Percentiles rank a stretch among this genome's conserved stretches.
Conservation (phyloP, 345 rosid species). For the Aquilaria sinensis region DNA sequence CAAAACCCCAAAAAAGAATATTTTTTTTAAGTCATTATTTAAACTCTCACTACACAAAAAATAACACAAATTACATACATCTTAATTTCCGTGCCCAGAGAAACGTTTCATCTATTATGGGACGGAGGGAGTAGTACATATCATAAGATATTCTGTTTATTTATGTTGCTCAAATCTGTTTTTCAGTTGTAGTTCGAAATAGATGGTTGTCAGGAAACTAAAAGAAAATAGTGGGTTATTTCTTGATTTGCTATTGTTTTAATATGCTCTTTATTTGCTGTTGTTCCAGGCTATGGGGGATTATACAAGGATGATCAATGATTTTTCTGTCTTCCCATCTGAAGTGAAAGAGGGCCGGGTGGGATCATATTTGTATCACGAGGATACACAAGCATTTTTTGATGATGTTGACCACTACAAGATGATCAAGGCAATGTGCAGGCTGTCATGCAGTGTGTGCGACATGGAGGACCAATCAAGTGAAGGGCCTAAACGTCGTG, state of each 20-base stretch:
- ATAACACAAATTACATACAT: too few species aligned
- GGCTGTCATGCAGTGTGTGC: slow-evolving; percentile 81
- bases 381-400: slow-evolving; percentile 78
- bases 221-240: not conserved
- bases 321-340: slow-evolving; percentile 72
- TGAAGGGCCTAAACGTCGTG: slow-evolving; percentile 55
- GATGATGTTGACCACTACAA: slow-evolving; percentile 89
- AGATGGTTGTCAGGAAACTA: not conserved
- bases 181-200: not conserved
- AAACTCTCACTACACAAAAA: too few species aligned
- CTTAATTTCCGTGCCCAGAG: too few species aligned
- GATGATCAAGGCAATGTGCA: slow-evolving; percentile 99
- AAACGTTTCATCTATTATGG: too few species aligned
- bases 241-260: not conserved
- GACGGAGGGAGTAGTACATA: too few species aligned
- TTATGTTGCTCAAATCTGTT: not conserved
- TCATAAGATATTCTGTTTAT: too few species aligned
- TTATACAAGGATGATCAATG: slow-evolving; percentile 81
- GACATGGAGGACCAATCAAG: slow-evolving; percentile 64
- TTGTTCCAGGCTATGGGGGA: slow-evolving; percentile 77
- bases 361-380: slow-evolving; percentile 78
- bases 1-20: too few species aligned
- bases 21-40: too few species aligned
- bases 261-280: not conserved
- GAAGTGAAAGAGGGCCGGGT: slow-evolving; percentile 79